phyloP scores from a whole-genome alignment of 2,329 filamentous ascomycete genomes.

The Epichloe glyceriae region DNA sequence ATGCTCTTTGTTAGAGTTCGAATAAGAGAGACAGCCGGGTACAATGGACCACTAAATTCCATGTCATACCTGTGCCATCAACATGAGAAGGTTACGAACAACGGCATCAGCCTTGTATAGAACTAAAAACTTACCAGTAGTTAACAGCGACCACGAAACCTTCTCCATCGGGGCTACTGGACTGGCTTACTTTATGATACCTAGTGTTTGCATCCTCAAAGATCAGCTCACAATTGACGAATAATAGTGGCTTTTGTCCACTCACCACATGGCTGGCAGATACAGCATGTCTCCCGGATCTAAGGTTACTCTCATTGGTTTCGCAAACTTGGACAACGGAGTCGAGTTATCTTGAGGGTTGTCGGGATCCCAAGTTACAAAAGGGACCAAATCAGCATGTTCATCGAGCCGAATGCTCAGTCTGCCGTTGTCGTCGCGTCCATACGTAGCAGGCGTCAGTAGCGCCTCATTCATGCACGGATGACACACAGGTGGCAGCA shows the following conservation, averaged over 20 bases:
- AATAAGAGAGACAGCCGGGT: constrained; percentile 46
- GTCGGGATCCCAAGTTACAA: constrained; percentile 66
- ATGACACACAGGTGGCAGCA: constrained; percentile 59
- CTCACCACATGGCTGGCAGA: constrained; percentile 65
- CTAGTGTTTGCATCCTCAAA: constrained; percentile 17
- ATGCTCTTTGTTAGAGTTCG: constrained; percentile 19
- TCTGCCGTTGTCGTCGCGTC: constrained; percentile 15
- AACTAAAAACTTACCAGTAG: constrained; percentile 48
- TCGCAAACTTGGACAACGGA: constrained; percentile 43
- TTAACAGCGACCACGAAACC: constrained; percentile 69
- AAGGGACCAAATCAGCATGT: constrained; percentile 37
- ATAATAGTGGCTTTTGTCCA: background rate
- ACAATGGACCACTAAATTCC: constrained; percentile 59
- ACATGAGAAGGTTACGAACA: constrained; percentile 1
- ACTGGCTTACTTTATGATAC: constrained; percentile 73
- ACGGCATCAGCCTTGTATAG: background rate
- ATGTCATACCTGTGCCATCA: constrained; percentile 54
- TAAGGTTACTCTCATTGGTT: constrained; percentile 54
- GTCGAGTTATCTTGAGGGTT: constrained; percentile 35
- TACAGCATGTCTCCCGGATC: constrained; percentile 70
- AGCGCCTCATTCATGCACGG: constrained; percentile 53
- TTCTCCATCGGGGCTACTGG: constrained; percentile 51
- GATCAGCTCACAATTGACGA: background rate
- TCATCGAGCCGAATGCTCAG: constrained; percentile 24
- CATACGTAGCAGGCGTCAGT: constrained; percentile 47